Conservation (phyloP, 495 filamentous ascomycete genomes). For the Aspergillus panamensis region DNA sequence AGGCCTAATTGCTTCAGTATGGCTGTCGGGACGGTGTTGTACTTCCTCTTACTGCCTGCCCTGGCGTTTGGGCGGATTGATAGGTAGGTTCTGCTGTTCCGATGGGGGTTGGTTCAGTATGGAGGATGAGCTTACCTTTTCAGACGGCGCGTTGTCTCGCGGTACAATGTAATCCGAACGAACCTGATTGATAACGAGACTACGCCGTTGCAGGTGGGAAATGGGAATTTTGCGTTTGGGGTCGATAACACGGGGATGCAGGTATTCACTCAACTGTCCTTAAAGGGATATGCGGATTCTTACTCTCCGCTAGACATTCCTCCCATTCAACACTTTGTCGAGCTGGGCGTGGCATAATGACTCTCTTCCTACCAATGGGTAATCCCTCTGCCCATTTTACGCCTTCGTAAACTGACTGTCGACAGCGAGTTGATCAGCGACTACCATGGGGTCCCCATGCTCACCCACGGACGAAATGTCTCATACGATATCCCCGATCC, state of each 20-base stretch:
- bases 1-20: neutral
- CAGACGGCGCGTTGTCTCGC: conserved; percentile 12
- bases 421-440: conserved; percentile 10
- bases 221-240: conserved; percentile 20
- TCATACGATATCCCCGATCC: conserved; percentile 21
- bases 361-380: conserved; percentile 17
- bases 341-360: conserved; percentile 24
- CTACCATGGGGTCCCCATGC: conserved; percentile 12
- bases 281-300: neutral
- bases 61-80: neutral
- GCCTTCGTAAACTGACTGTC: neutral
- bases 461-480: conserved; percentile 18
- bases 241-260: conserved; percentile 23
- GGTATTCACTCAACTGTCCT: neutral
- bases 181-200: conserved; percentile 17
- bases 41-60: neutral
- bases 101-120: neutral
- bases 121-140: neutral
- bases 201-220: conserved; percentile 20
- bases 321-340: conserved; percentile 20
- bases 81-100: neutral
- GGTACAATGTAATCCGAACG: conserved; percentile 20
- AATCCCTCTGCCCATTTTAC: neutral
- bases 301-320: conserved; percentile 8
- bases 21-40: neutral